These are phyloP conservation scores for Uncinocarpus reesii DNA, from an alignment of 2,329 filamentous ascomycete species.

Conservation along the genomic window DNA sequence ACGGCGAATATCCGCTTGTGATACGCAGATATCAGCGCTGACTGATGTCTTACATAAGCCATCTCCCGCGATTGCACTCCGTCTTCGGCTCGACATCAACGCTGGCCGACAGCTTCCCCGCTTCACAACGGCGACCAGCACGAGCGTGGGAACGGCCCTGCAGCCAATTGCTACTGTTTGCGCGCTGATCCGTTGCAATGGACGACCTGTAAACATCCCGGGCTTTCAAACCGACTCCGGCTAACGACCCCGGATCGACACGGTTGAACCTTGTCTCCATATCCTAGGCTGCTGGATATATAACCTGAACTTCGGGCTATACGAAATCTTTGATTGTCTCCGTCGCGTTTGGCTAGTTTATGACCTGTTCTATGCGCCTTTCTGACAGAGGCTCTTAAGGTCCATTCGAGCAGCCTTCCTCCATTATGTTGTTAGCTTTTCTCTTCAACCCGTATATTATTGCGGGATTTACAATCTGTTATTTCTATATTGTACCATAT, in stretches of 20 bases:
- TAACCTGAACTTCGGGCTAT: not conserved
- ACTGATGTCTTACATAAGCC: not conserved
- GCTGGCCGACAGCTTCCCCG: not conserved
- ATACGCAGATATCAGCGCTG: too few relatives aligned
- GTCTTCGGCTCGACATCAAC: not conserved
- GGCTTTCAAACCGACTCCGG: slow-evolving; percentile 1
- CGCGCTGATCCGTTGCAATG: not conserved
- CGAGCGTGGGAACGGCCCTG: not conserved
- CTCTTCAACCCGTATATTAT: slow-evolving; percentile 9
- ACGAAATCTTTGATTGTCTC: not conserved
- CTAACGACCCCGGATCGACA: slow-evolving; percentile 1
- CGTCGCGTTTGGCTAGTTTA: not conserved
- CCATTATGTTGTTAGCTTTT: slow-evolving; percentile 1
- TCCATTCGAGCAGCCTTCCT: too few relatives aligned
- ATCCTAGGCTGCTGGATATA: not conserved
- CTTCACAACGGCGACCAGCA: not conserved
- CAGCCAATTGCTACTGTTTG: slow-evolving; percentile 1
- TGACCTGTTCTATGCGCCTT: not conserved
- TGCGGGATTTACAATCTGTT: not conserved
- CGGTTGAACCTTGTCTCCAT: not conserved
- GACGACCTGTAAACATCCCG: not conserved
- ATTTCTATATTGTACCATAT: slow-evolving; percentile 6
- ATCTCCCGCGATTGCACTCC: not conserved
- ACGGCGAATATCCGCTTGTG: not conserved
- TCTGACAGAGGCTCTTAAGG: too few relatives aligned